Conservation (phyloP, 352 stramenopile species). For the Phytophthora pistaciae region DNA sequence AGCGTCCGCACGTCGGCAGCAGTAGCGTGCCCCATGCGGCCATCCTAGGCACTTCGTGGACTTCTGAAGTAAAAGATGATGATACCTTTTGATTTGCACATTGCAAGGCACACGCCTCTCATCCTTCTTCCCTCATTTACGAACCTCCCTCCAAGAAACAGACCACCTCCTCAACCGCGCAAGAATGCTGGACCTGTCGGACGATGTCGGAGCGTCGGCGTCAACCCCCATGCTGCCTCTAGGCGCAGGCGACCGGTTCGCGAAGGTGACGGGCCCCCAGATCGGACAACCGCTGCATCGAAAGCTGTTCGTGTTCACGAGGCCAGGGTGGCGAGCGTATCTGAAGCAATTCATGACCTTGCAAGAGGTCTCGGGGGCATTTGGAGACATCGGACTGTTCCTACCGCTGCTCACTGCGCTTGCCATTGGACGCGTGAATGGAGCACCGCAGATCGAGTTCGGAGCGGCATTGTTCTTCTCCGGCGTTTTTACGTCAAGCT, state of each 20-base stretch:
- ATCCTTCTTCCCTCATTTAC: constrained; percentile 14
- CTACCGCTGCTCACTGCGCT: constrained; percentile 94
- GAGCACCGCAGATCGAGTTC: constrained; percentile 84
- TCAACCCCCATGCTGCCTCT: constrained; percentile 47
- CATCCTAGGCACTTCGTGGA: not conserved
- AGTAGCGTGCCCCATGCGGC: too few relatives aligned
- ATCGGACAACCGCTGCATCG: constrained; percentile 56
- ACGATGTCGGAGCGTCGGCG: constrained; percentile 13
- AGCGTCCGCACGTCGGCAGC: constrained; percentile 14
- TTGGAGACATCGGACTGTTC: constrained; percentile 95
- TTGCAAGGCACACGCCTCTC: constrained; percentile 6
- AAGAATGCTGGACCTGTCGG: constrained; percentile 17
- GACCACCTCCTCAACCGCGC: not conserved
- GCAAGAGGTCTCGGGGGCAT: constrained; percentile 88
- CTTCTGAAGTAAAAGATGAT: not conserved
- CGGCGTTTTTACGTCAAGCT: constrained; percentile 88
- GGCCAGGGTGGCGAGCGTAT: constrained; percentile 63
- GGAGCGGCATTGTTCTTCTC: constrained; percentile 93
- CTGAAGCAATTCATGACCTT: constrained; percentile 77
- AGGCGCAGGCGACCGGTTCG: constrained; percentile 35
- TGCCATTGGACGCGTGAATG: constrained; percentile 75
- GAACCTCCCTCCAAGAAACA: constrained; percentile 2
- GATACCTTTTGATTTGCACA: constrained; percentile 32
- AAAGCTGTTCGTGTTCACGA: constrained; percentile 61
- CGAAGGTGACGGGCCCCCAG: constrained; percentile 56